Percentiles rank a stretch among this genome's conserved stretches.
These are phyloP conservation scores for Asterochloris erici DNA, from an alignment of 139 green algal genomes.

Conservation along the genomic window DNA sequence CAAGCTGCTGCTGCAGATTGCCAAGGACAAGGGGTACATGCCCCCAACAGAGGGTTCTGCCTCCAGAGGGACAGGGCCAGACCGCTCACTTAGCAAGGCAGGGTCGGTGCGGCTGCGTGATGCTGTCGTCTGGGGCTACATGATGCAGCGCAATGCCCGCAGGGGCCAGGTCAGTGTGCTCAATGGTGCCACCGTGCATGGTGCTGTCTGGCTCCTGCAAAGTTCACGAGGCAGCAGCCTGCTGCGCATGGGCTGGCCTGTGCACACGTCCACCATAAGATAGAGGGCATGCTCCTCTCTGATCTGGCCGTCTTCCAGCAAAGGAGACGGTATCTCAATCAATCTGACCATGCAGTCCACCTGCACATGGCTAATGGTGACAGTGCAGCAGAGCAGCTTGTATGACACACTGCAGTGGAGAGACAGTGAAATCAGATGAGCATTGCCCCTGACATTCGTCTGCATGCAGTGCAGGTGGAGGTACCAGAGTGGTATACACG, in stretches of 20 bases:
- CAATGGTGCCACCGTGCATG: background rate
- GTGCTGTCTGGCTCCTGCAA: background rate
- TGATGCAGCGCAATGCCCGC: conserved; percentile 40
- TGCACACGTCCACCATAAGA: background rate
- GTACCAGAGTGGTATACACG: conserved; percentile 57
- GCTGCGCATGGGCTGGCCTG: too few species aligned
- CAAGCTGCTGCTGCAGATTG: conserved; percentile 28
- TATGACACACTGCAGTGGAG: background rate
- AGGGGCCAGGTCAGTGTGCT: background rate
- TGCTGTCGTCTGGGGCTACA: conserved; percentile 60
- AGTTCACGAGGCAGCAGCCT: background rate
- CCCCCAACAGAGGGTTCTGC: background rate
- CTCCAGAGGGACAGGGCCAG: too few species aligned
- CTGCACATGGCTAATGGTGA: background rate
- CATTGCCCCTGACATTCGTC: conserved; percentile 18
- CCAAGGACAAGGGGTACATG: background rate
- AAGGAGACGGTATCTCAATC: background rate
- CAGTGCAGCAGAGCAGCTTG: background rate
- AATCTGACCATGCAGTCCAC: background rate
- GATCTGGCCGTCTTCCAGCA: background rate
- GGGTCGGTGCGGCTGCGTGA: conserved; percentile 40
- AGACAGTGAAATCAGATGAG: conserved; percentile 28
- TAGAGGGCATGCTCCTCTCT: background rate
- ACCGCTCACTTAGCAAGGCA: background rate
- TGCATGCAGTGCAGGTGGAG: conserved; percentile 21